A percentile compares a stretch with the other conserved stretches of the same genome.
Evolutionary conservation across 2,329 filamentous ascomycete genomes (phyloP).

Genomic region (Metarhizium robertsii): DNA sequence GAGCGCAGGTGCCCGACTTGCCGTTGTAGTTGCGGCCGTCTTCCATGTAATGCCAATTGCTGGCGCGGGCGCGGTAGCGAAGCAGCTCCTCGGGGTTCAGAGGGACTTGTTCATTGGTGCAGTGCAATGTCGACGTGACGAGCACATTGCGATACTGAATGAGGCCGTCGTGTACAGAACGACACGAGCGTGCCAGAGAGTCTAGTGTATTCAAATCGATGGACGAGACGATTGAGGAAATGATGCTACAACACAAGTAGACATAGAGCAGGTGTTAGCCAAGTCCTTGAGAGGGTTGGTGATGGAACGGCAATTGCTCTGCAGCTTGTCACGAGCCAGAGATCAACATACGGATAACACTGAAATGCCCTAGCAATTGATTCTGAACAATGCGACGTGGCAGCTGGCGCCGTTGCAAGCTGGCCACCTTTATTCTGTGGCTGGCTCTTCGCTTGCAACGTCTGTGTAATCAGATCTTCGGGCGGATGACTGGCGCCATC

Average conservation of each 20-base stretch:
- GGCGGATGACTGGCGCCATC: slow-evolving; percentile 4
- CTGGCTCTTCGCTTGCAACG: slow-evolving; percentile 2
- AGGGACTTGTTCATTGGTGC: slow-evolving; percentile 57
- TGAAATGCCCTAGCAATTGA: slow-evolving; percentile 21
- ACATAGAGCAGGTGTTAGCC: background rate
- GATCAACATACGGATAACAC: slow-evolving; percentile 25
- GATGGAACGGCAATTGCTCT: background rate
- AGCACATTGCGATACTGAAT: slow-evolving; percentile 70
- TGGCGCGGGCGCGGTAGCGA: slow-evolving; percentile 46
- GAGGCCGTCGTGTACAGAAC: slow-evolving; percentile 66
- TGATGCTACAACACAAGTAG: slow-evolving; percentile 48
- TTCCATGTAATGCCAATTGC: slow-evolving; percentile 52
- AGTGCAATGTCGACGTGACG: slow-evolving; percentile 67
- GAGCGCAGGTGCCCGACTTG: slow-evolving; percentile 70
- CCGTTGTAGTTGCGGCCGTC: slow-evolving; percentile 46
- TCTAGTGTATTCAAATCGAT: slow-evolving; percentile 86
- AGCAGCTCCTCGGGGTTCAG: slow-evolving; percentile 47
- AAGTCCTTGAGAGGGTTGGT: background rate
- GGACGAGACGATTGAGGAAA: slow-evolving; percentile 61
- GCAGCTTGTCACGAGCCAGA: background rate
- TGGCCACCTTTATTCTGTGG: background rate
- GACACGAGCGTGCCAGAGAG: slow-evolving; percentile 72
- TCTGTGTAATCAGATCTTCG: slow-evolving; percentile 4
- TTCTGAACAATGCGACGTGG: slow-evolving; percentile 4
- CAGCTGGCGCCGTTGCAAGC: background rate